phyloP scores from a whole-genome alignment of 208 protist species.

The Trichomonas gallinae region DNA sequence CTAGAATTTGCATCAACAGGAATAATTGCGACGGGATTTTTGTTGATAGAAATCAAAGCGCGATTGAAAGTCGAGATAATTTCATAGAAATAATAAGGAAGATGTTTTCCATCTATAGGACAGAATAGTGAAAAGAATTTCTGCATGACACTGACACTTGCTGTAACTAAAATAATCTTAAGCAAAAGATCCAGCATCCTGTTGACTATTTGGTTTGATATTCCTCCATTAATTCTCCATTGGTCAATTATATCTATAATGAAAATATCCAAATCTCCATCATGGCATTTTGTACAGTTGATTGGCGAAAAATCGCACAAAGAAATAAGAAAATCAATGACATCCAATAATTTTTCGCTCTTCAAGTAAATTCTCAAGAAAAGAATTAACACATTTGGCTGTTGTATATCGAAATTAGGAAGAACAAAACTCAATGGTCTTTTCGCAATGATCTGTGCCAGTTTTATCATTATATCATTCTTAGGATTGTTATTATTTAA shows the following conservation, averaged over 20 bases:
- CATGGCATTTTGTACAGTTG: slow-evolving; percentile 5
- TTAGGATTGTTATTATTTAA: background rate
- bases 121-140: background rate
- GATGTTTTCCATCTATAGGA: background rate
- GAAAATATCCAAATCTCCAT: background rate
- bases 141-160: background rate
- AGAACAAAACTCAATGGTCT: background rate
- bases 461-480: background rate
- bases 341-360: background rate
- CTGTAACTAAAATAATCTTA: background rate
- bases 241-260: background rate
- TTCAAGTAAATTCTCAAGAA: background rate
- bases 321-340: background rate
- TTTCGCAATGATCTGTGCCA: background rate
- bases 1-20: background rate
- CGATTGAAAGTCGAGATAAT: background rate
- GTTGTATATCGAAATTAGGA: background rate
- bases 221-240: background rate
- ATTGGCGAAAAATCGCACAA: background rate
- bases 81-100: background rate
- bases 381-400: background rate
- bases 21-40: background rate
- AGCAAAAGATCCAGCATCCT: background rate
- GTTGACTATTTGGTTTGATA: background rate
- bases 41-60: background rate